Base-by-base conservation (phyloP, 768 basidiomycete genomes). In the Podaxis carcinomalis region DNA sequence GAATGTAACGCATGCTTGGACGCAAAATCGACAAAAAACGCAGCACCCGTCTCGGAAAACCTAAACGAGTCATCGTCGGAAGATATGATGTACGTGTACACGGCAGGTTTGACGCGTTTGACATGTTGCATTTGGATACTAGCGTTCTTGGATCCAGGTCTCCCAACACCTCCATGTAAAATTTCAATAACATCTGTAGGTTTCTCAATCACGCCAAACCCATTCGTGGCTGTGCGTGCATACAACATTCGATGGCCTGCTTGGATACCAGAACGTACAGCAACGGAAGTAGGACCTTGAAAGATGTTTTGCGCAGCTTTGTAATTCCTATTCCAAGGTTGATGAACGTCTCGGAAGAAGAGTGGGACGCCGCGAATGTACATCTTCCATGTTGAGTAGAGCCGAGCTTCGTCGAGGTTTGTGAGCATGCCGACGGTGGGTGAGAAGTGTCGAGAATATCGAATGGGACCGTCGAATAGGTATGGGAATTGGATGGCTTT, bases 1-100 rank as follows among this genome's bases (percentile, higher is more conserved):
- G 86, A 78, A 73, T 93, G 92, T 69, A 94, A 78, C 4, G 90
- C 92, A 68, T 94, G 93, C 73, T 95, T 94, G 27, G 88, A 89
- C 46, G 87, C 88, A 69, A 93, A 88, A 72, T 93, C 89, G 63
- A 92, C 89, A 67, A 92, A 90, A 74, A 93, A 93, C 36, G 89
- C 87, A 10, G 90, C 90, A 14, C 91, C 91, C 2, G 92, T 94
- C 71, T 93, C 92, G 27, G 90, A 92, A 73, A 93, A 93, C 21
- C 92, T 83, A 64, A 92, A 79, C 7, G 89, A 81, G 63, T 90
- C 84, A 73, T 90, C 91, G 57, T 88, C 85, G 4, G 82, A 75
- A 3, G 87, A 83, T 68, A 95, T 86, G 70, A 93, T 80, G 74
- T 93, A 95, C 40, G 93, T 93, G 75, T 93, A 94, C 23, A 93